Percentiles rank a stretch among this genome's conserved stretches.
phyloP scores from a whole-genome alignment of 2,329 filamentous ascomycete genomes.

The Colletotrichum australisinense region DNA sequence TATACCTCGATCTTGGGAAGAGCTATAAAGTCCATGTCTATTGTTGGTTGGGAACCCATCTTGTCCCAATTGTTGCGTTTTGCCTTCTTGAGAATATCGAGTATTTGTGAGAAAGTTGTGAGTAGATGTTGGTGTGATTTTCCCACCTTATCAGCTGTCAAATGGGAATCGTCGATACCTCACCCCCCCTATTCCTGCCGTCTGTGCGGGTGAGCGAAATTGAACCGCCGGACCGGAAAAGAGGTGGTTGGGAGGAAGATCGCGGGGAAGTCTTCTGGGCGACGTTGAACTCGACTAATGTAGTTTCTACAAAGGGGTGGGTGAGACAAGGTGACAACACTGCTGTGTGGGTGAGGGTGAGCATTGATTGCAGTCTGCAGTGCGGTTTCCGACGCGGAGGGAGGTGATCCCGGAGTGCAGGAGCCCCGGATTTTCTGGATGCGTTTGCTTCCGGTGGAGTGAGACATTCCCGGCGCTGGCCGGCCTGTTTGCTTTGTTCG shows the following conservation, averaged over 20 bases:
- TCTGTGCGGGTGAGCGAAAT: neutral
- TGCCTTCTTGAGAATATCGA: neutral
- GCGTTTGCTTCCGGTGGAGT: neutral
- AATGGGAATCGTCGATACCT: too few relatives aligned
- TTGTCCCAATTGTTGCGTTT: neutral
- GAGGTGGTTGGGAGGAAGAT: neutral
- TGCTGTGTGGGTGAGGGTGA: too few relatives aligned
- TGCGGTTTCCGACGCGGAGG: too few relatives aligned
- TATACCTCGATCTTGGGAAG: conserved; percentile 67
- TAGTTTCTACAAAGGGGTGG: neutral
- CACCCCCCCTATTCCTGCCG: too few relatives aligned
- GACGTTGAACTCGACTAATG: neutral
- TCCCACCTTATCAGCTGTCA: neutral
- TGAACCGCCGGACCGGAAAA: neutral
- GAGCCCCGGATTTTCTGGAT: neutral
- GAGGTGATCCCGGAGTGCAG: conserved; percentile 18
- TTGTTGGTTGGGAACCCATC: neutral
- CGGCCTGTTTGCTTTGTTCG: neutral
- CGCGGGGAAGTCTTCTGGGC: neutral
- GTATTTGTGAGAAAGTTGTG: neutral
- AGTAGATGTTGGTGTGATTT: neutral
- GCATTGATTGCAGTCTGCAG: too few relatives aligned
- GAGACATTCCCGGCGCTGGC: neutral
- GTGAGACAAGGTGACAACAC: neutral
- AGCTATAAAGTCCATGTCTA: conserved; percentile 56